Percentiles rank a stretch among this genome's conserved stretches.
Evolutionary conservation across 2,329 filamentous ascomycete genomes (phyloP).

Genomic region (Ceratocystis lukuohia): DNA sequence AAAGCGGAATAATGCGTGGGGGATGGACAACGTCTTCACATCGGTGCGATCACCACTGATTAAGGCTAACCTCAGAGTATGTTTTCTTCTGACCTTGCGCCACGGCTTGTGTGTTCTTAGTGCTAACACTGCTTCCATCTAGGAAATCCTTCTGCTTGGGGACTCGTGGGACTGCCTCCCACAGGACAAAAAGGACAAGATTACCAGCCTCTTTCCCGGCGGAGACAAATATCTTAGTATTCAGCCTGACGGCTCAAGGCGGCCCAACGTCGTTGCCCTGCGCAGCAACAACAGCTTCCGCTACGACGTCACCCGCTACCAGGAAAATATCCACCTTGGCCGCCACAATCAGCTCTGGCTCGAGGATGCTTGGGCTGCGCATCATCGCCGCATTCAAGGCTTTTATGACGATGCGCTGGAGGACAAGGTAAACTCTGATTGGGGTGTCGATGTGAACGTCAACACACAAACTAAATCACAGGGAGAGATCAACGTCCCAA

Average conservation of each 20-base stretch:
- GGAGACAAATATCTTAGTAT: conserved; percentile 27
- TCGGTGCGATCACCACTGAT: conserved; percentile 13
- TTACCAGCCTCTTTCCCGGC: conserved; percentile 12
- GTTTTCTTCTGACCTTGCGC: neutral
- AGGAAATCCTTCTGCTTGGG: conserved; percentile 16
- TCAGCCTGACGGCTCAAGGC: conserved; percentile 27
- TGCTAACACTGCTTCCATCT: neutral
- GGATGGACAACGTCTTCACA: conserved; percentile 9
- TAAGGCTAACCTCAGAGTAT: conserved; percentile 16
- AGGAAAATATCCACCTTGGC: conserved; percentile 34
- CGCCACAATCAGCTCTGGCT: conserved; percentile 42
- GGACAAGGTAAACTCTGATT: conserved; percentile 35
- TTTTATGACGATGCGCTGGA: conserved; percentile 37
- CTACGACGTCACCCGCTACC: conserved; percentile 34
- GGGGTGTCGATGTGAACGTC: conserved; percentile 25
- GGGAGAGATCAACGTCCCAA: neutral
- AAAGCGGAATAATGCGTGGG: conserved; percentile 13
- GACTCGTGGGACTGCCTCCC: conserved; percentile 13
- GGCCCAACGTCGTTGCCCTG: conserved; percentile 32
- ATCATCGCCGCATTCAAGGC: conserved; percentile 35
- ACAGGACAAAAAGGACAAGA: neutral
- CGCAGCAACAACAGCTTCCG: conserved; percentile 37
- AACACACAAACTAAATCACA: neutral
- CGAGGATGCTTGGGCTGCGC: conserved; percentile 37
- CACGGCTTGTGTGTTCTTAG: neutral